Percentiles rank a stretch among this genome's conserved stretches.
These are phyloP conservation scores for Salvia sclarea DNA, from an alignment of 305 asterid species.

Conservation along the genomic window DNA sequence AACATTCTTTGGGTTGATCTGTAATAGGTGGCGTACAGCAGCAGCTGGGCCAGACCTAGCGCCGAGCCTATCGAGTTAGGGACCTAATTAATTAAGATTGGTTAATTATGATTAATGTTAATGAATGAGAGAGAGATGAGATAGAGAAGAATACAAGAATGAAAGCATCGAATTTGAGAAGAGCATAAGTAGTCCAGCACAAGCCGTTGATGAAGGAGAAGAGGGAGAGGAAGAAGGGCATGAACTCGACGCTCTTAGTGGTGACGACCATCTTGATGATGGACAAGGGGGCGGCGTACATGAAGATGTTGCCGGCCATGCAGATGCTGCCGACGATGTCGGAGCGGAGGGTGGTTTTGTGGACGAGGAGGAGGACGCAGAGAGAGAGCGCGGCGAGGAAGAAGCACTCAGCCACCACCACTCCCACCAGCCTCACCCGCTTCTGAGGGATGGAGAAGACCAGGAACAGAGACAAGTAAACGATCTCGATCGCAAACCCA, in stretches of 20 bases:
- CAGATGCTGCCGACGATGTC: slow-evolving; percentile 71
- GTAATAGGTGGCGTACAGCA: slow-evolving; percentile 67
- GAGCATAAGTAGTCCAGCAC: slow-evolving; percentile 51
- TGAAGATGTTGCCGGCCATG: slow-evolving; percentile 75
- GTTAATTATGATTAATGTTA: too few species aligned
- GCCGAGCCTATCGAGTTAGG: slow-evolving; percentile 69
- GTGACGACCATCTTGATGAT: slow-evolving; percentile 59
- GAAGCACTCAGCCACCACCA: slow-evolving; percentile 48
- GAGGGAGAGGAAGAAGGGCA: slow-evolving; percentile 52
- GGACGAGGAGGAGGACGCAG: slow-evolving; percentile 53
- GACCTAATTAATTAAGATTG: too few species aligned
- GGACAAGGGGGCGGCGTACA: slow-evolving; percentile 89
- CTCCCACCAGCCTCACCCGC: slow-evolving; percentile 42
- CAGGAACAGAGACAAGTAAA: slow-evolving; percentile 52
- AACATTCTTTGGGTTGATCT: slow-evolving; percentile 55
- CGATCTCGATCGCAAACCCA: slow-evolving; percentile 66
- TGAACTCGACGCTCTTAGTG: slow-evolving; percentile 53
- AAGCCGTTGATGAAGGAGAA: slow-evolving; percentile 53
- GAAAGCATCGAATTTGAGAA: slow-evolving; percentile 60
- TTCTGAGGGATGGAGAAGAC: slow-evolving; percentile 47
- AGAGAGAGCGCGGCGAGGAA: slow-evolving; percentile 56
- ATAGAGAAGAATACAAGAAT: slow-evolving; percentile 49
- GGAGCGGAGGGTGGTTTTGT: slow-evolving; percentile 56
- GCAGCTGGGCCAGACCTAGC: slow-evolving; percentile 70
- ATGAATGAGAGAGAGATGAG: not conserved